Base-by-base conservation (phyloP, 83 land plant species). In the Larix sibirica region DNA sequence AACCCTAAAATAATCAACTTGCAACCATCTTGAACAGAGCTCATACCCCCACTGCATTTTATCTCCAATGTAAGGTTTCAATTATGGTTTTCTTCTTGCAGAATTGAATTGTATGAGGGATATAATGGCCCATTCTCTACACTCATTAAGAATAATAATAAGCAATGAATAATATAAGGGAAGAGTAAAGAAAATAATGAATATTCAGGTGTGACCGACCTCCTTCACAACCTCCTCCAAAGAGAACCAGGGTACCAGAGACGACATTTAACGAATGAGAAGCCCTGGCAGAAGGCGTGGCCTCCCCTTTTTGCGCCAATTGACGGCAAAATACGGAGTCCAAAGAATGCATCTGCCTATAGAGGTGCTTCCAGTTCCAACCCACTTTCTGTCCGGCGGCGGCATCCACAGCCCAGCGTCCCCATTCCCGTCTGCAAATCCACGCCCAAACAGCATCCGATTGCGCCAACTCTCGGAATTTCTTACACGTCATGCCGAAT, bases 221-320 rank as follows among this genome's bases (percentile, higher is more conserved):
- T 90, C 96, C 97, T 24, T 90, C 96, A 77, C 87, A 88, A 50
- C 96, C 96, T 16, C 97, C 97, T 44, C 97, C 97, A 87, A 91
- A 93, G 66, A 93, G 83, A 59, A 93, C 85, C 80, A 95, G 69
- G 71, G 86, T 91, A 26, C 84, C 90, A 65, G 91, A 88, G 47
- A 93, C 87, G 42, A 87, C 84, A 81, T 88, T 89, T 61, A 97
- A 84, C 9, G 99, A 95, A 79, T 97, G 99, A 26, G 99, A 97
- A 58, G 98, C 99, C 78, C 99, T 85, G 28, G 96, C 86, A 28
- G 74, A 65, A 5, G 99, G 99, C 56, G 81, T 20, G 14, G 59
- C 58, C 28, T 85, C 89, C 68, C 83, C 90, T 80, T 75, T 88
- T 66, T 76, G 90, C 24, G 83, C 17, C 63, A 96, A 60, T 47